Evolutionary conservation across 2,329 filamentous ascomycete genomes (phyloP).

Genomic region (Aspergillus latus): DNA sequence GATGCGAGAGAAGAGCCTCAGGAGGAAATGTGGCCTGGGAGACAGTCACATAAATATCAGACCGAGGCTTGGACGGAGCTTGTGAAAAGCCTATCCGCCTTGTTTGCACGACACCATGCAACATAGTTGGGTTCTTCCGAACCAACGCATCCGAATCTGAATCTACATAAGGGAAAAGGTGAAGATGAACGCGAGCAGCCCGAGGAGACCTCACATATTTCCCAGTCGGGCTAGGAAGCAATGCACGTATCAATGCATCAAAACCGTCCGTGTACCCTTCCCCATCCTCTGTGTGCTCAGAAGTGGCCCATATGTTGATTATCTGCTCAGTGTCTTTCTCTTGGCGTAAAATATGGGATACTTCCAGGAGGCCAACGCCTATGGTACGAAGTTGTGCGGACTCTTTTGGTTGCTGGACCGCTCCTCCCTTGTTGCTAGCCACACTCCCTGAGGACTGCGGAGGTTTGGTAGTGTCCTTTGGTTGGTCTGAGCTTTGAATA

Average conservation of each 20-base stretch:
- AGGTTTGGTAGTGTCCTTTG: slow-evolving; percentile 28
- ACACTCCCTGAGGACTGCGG: slow-evolving; percentile 34
- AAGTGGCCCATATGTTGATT: slow-evolving; percentile 73
- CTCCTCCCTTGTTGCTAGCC: slow-evolving; percentile 28
- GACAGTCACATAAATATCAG: slow-evolving; percentile 91
- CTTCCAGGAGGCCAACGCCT: slow-evolving; percentile 73
- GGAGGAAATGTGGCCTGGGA: slow-evolving; percentile 74
- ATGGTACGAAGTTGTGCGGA: slow-evolving; percentile 62
- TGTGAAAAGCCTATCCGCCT: slow-evolving; percentile 92
- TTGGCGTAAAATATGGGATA: slow-evolving; percentile 73
- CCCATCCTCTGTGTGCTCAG: slow-evolving; percentile 56
- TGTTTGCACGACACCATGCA: slow-evolving; percentile 78
- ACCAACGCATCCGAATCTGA: slow-evolving; percentile 78
- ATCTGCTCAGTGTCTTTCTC: slow-evolving; percentile 72
- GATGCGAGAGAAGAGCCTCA: slow-evolving; percentile 62
- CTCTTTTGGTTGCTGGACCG: slow-evolving; percentile 33
- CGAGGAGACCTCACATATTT: slow-evolving; percentile 70
- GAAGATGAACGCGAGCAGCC: slow-evolving; percentile 75
- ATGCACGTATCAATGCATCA: slow-evolving; percentile 68
- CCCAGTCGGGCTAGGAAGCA: slow-evolving; percentile 72
- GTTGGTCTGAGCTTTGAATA: slow-evolving; percentile 31
- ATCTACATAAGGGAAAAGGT: slow-evolving; percentile 74
- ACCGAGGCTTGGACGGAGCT: slow-evolving; percentile 81
- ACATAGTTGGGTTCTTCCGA: slow-evolving; percentile 79
- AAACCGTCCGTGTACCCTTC: slow-evolving; percentile 65